These are phyloP conservation scores for Geosiphon pyriformis DNA, from an alignment of 192 early-diverging fungal genomes.

Conservation along the genomic window DNA sequence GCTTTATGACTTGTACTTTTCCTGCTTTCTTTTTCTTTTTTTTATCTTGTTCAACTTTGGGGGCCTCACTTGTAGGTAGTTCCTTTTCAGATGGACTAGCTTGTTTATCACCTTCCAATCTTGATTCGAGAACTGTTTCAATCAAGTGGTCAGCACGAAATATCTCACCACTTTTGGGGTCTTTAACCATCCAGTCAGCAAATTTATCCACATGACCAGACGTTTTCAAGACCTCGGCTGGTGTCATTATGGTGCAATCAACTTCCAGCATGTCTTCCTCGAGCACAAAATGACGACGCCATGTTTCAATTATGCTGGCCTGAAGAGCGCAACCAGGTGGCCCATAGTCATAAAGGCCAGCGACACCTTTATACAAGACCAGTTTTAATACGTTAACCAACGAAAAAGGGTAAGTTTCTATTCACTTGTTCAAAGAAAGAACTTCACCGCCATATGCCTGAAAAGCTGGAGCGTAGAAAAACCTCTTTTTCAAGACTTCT, in stretches of 20 bases:
- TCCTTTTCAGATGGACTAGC: conserved; percentile 46
- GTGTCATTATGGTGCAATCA: conserved; percentile 97
- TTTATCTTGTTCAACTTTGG: conserved; percentile 52
- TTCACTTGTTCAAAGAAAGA: background rate
- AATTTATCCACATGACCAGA: conserved; percentile 99
- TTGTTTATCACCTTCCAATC: conserved; percentile 80
- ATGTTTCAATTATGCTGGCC: conserved; percentile 81
- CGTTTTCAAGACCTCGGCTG: conserved; percentile 89
- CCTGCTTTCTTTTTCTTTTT: conserved; percentile 68
- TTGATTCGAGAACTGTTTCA: conserved; percentile 85
- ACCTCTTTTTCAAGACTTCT: conserved; percentile 78
- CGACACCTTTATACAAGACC: conserved; percentile 56
- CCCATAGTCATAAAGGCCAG: conserved; percentile 97
- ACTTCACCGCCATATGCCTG: conserved; percentile 84
- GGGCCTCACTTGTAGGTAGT: conserved; percentile 10
- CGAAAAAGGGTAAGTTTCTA: background rate
- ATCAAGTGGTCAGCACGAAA: conserved; percentile 97
- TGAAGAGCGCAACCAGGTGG: conserved; percentile 91
- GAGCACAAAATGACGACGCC: conserved; percentile 96
- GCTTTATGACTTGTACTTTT: conserved; percentile 53
- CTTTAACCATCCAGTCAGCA: conserved; percentile 97
- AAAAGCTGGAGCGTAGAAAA: conserved; percentile 96
- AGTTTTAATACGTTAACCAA: background rate
- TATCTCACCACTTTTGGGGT: conserved; percentile 86
- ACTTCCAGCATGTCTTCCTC: conserved; percentile 99